These are phyloP conservation scores for Macadamia integrifolia DNA, from an alignment of 164 flowering plant genomes.

Conservation along the genomic window DNA sequence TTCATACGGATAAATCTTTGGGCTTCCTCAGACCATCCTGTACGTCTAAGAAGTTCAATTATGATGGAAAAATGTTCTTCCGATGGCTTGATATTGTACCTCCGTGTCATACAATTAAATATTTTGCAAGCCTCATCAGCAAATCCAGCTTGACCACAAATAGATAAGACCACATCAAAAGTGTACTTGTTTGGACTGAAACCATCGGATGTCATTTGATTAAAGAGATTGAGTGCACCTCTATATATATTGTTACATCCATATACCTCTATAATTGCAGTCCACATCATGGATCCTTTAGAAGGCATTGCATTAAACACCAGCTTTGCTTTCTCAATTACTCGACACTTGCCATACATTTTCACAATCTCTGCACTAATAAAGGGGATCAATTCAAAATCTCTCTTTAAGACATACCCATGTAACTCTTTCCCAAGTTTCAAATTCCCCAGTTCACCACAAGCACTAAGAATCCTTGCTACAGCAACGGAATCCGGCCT, in stretches of 20 bases:
- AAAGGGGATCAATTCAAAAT: constrained; percentile 46
- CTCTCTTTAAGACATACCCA: constrained; percentile 59
- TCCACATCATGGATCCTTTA: constrained; percentile 68
- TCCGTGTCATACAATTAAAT: constrained; percentile 45
- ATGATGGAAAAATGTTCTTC: constrained; percentile 50
- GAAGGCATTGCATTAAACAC: constrained; percentile 43
- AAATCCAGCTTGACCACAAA: constrained; percentile 56
- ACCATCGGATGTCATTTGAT: constrained; percentile 38
- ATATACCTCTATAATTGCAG: constrained; percentile 73
- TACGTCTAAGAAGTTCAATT: constrained; percentile 41
- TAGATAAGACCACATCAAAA: constrained; percentile 43
- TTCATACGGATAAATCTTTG: constrained; percentile 33
- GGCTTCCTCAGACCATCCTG: constrained; percentile 44
- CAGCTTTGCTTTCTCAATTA: constrained; percentile 33
- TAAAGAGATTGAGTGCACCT: constrained; percentile 54
- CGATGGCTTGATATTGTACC: constrained; percentile 39
- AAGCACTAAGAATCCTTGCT: constrained; percentile 45
- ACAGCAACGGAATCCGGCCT: constrained; percentile 74
- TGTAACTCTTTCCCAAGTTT: constrained; percentile 80
- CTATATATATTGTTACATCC: constrained; percentile 35
- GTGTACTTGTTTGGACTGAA: constrained; percentile 58
- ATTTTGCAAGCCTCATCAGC: constrained; percentile 52
- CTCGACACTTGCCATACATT: constrained; percentile 66
- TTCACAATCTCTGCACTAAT: constrained; percentile 59
- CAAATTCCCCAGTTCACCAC: constrained; percentile 34